A percentile compares a stretch with the other conserved stretches of the same genome.
These are phyloP conservation scores for Xylaria nigripes DNA, from an alignment of 495 filamentous ascomycete species.

Conservation along the genomic window DNA sequence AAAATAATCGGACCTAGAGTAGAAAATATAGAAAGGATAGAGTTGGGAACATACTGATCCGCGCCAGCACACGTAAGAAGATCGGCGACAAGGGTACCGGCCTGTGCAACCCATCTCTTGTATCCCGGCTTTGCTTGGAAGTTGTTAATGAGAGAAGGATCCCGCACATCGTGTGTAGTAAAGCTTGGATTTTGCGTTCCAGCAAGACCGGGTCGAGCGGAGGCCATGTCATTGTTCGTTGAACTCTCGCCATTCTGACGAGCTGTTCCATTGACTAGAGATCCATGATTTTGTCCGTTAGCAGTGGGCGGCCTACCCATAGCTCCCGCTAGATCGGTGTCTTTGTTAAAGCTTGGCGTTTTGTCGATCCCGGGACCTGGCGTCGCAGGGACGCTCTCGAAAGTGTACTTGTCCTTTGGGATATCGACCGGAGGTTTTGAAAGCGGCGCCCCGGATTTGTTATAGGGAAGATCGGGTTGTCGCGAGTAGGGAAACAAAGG, in stretches of 20 bases:
- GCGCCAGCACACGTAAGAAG: slow-evolving; percentile 91
- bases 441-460: slow-evolving; percentile 84
- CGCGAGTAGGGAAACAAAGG: slow-evolving; percentile 94
- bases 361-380: slow-evolving; percentile 61
- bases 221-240: slow-evolving; percentile 8
- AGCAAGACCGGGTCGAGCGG: slow-evolving; percentile 12
- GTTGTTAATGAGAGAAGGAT: slow-evolving; percentile 42
- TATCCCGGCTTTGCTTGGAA: slow-evolving; percentile 87
- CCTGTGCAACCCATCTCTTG: slow-evolving; percentile 97
- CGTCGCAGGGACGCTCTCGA: slow-evolving; percentile 84
- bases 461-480: slow-evolving; percentile 92
- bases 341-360: slow-evolving; percentile 45
- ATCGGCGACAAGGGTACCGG: slow-evolving; percentile 90
- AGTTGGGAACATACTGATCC: slow-evolving; percentile 56
- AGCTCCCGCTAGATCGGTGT: slow-evolving; percentile 21
- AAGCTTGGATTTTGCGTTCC: slow-evolving; percentile 27
- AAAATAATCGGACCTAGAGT: background rate
- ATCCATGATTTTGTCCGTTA: slow-evolving; percentile 45
- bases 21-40: background rate
- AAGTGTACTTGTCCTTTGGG: slow-evolving; percentile 66
- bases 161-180: slow-evolving; percentile 52
- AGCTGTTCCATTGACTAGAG: slow-evolving; percentile 26
- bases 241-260: slow-evolving; percentile 30
- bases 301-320: slow-evolving; percentile 27
- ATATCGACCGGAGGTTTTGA: slow-evolving; percentile 53